Percentiles rank a stretch among this genome's conserved stretches.
Evolutionary conservation across 2,329 filamentous ascomycete species (phyloP).

Genomic region (Westerdykella aurantiaca): DNA sequence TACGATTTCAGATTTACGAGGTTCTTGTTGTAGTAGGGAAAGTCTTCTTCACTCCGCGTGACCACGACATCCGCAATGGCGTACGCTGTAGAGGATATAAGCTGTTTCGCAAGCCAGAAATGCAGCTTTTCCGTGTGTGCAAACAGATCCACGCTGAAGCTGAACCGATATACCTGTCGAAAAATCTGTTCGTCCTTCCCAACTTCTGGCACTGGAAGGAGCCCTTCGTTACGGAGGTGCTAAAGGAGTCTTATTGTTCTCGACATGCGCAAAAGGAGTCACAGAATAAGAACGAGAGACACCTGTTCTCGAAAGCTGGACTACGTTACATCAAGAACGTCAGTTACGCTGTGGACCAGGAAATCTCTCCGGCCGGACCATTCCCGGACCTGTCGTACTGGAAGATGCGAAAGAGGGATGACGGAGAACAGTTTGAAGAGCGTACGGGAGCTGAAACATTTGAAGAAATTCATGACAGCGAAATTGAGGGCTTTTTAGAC

Average conservation of each 20-base stretch:
- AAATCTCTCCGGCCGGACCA: not conserved
- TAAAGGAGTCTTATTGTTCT: too few relatives aligned
- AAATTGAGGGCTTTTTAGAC: not conserved
- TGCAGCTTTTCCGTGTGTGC: conserved; percentile 11
- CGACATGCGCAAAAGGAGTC: too few relatives aligned
- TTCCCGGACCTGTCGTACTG: not conserved
- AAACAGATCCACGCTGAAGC: conserved; percentile 9
- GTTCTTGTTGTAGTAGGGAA: conserved; percentile 14
- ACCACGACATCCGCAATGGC: conserved; percentile 1
- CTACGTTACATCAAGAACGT: conserved; percentile 1
- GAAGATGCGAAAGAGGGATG: too few relatives aligned
- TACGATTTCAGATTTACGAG: conserved; percentile 10
- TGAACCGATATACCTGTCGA: conserved; percentile 12
- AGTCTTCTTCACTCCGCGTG: conserved; percentile 7
- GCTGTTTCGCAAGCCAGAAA: conserved; percentile 4
- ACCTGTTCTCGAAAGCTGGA: conserved; percentile 3
- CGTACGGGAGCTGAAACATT: not conserved
- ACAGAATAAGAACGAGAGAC: not conserved
- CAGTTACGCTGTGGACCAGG: conserved; percentile 1
- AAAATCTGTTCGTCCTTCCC: conserved; percentile 13
- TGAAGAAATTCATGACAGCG: not conserved
- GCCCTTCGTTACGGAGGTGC: conserved; percentile 1
- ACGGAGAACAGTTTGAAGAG: not conserved
- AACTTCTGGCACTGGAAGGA: conserved; percentile 1
- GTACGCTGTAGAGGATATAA: conserved; percentile 2